Conservation (phyloP, 225 moss, liverwort and hornwort species). For the Anthoceros angustus region DNA sequence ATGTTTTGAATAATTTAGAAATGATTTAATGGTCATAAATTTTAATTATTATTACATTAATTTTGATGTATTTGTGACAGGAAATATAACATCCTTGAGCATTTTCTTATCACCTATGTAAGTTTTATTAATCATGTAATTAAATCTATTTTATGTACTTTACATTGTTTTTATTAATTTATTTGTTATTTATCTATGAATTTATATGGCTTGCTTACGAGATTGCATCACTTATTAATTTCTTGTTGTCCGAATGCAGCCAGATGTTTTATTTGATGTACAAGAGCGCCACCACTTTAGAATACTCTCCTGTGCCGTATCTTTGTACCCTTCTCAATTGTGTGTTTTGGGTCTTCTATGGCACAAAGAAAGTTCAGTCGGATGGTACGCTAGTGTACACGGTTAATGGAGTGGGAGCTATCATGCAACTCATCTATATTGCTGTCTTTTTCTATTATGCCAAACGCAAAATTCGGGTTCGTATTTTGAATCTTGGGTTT, state of each 20-base stretch:
- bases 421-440: neutral
- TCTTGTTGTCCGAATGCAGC: neutral
- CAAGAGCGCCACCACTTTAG: neutral
- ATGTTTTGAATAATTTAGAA: neutral
- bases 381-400: neutral
- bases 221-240: neutral
- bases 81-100: neutral
- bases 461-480: neutral
- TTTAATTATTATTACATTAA: neutral
- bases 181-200: neutral
- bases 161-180: neutral
- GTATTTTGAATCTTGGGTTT: neutral
- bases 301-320: neutral
- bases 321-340: neutral
- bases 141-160: no score
- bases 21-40: neutral
- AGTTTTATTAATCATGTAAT: neutral
- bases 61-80: neutral
- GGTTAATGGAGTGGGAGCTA: neutral
- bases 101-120: neutral
- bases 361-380: neutral
- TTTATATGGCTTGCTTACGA: neutral
- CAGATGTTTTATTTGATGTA: neutral
- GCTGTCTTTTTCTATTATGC: neutral
- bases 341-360: slow-evolving; percentile 2